phyloP scores from a whole-genome alignment of 2,329 filamentous ascomycete species.

The Fusarium albosuccineum region DNA sequence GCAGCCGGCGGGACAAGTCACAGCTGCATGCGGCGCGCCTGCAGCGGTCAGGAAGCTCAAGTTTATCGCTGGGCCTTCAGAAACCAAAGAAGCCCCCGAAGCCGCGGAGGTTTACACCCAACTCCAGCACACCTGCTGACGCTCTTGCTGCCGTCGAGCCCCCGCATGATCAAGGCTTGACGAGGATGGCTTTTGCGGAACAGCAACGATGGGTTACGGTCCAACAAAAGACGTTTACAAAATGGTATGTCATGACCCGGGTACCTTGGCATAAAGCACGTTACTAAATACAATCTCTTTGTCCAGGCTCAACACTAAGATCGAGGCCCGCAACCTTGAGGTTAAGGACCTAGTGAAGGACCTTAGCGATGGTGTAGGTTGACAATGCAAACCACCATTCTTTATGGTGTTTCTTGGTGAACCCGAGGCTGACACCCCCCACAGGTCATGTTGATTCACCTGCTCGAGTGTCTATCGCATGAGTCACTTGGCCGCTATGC shows the following conservation, averaged over 20 bases:
- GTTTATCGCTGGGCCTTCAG: slow-evolving; percentile 44
- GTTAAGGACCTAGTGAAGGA: slow-evolving; percentile 91
- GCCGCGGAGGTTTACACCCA: slow-evolving; percentile 48
- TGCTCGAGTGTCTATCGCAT: slow-evolving; percentile 94
- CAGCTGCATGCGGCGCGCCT: slow-evolving; percentile 64
- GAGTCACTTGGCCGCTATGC: slow-evolving; percentile 98
- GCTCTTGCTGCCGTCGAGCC: slow-evolving; percentile 61
- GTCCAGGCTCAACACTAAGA: slow-evolving; percentile 92
- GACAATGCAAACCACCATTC: not conserved
- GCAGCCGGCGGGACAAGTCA: slow-evolving; percentile 61
- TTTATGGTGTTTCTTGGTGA: not conserved
- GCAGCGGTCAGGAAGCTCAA: slow-evolving; percentile 59
- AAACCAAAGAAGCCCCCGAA: slow-evolving; percentile 41
- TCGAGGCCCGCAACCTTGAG: slow-evolving; percentile 80
- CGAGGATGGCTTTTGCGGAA: slow-evolving; percentile 73
- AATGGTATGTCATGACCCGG: slow-evolving; percentile 71
- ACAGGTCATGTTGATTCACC: slow-evolving; percentile 93
- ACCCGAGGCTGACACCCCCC: slow-evolving; percentile 5
- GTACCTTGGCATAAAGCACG: not conserved
- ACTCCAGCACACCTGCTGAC: slow-evolving; percentile 55
- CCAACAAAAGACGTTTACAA: slow-evolving; percentile 99
- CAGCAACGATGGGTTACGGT: slow-evolving; percentile 80
- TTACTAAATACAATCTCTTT: slow-evolving; percentile 21
- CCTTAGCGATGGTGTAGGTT: slow-evolving; percentile 90
- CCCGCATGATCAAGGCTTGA: slow-evolving; percentile 63